Conservation (phyloP, 768 basidiomycete genomes). For the Agaricus sinodeliciosus region DNA sequence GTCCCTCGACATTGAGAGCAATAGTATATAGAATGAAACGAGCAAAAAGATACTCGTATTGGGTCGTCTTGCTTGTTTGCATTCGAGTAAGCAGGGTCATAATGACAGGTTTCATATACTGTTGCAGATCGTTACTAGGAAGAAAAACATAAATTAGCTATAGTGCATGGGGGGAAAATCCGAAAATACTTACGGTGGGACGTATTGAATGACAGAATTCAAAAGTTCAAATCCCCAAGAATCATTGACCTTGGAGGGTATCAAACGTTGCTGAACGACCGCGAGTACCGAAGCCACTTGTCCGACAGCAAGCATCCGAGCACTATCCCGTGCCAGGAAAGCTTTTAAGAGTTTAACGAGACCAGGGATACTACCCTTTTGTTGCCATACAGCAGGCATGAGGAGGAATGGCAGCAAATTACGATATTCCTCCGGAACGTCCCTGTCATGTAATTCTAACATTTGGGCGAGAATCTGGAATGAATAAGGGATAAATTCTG, state of each 20-base stretch:
- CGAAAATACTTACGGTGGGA: conserved; percentile 60
- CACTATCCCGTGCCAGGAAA: conserved; percentile 67
- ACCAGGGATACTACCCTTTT: conserved; percentile 92
- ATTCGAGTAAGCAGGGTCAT: conserved; percentile 80
- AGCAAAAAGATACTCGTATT: conserved; percentile 77
- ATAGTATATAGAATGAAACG: conserved; percentile 71
- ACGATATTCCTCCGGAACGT: conserved; percentile 73
- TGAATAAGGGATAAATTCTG: conserved; percentile 95
- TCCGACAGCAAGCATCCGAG: conserved; percentile 57
- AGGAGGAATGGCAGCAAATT: conserved; percentile 76
- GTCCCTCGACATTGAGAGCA: conserved; percentile 66
- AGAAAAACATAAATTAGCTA: not conserved
- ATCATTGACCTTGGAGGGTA: conserved; percentile 85
- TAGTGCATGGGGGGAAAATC: conserved; percentile 1
- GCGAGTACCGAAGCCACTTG: conserved; percentile 79
- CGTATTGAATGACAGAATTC: conserved; percentile 62
- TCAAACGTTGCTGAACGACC: conserved; percentile 83
- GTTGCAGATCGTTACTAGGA: conserved; percentile 53
- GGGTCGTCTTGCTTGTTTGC: conserved; percentile 85
- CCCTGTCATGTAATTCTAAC: conserved; percentile 67
- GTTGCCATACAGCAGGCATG: conserved; percentile 83
- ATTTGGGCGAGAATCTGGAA: conserved; percentile 97
- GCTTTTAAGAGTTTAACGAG: conserved; percentile 84
- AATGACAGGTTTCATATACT: conserved; percentile 68
- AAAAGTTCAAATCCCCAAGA: conserved; percentile 88